Evolutionary conservation across 768 basidiomycete species (phyloP).

Genomic region (Naematelia encephala): DNA sequence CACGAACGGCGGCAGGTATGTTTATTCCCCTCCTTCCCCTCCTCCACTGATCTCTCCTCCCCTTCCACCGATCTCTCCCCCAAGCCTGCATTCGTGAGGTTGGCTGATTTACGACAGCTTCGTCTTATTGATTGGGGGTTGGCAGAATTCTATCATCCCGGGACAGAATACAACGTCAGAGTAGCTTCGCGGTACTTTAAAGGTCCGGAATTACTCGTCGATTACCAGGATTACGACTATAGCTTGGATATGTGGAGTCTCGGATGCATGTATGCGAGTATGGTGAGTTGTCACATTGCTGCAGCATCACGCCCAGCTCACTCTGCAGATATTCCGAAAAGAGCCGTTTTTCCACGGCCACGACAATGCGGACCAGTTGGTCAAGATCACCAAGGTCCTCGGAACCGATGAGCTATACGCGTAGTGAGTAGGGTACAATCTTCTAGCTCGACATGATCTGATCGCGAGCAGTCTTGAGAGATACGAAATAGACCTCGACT

Average conservation of each 20-base stretch:
- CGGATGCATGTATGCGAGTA: slow-evolving; percentile 98
- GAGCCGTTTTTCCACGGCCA: slow-evolving; percentile 98
- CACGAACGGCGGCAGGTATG: slow-evolving; percentile 89
- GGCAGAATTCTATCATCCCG: slow-evolving; percentile 97
- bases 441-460: neutral
- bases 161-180: slow-evolving; percentile 95
- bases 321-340: slow-evolving; percentile 86
- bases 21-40: slow-evolving; percentile 15
- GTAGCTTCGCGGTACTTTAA: slow-evolving; percentile 98
- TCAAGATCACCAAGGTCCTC: slow-evolving; percentile 95
- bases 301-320: slow-evolving; percentile 2
- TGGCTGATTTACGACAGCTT: slow-evolving; percentile 57
- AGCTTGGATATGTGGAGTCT: slow-evolving; percentile 98
- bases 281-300: slow-evolving; percentile 60
- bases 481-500: slow-evolving; percentile 89
- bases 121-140: slow-evolving; percentile 98
- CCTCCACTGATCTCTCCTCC: too few species aligned
- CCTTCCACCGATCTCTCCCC: neutral
- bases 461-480: slow-evolving; percentile 44
- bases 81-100: too few species aligned
- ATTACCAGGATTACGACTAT: slow-evolving; percentile 98
- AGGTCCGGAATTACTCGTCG: slow-evolving; percentile 91
- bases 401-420: slow-evolving; percentile 92
- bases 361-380: slow-evolving; percentile 97
- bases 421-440: slow-evolving; percentile 55